Evolutionary conservation across 2,329 filamentous ascomycete genomes (phyloP).

Genomic region (Diaporthe helianthi): DNA sequence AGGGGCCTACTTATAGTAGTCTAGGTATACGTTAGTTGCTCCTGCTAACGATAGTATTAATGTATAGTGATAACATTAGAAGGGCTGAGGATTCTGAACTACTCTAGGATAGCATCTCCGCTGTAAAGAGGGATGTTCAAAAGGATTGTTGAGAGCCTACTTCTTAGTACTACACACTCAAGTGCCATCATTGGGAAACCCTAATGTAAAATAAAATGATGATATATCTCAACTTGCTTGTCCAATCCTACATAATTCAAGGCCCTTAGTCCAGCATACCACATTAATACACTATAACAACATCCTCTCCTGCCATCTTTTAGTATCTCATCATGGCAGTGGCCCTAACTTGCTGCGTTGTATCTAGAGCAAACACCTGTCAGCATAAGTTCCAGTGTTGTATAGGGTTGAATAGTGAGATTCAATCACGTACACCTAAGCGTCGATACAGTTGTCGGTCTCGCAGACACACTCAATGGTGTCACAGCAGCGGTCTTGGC

Average conservation of each 20-base stretch:
- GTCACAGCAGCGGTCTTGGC: constrained; percentile 13
- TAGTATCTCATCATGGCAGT: neutral
- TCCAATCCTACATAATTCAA: neutral
- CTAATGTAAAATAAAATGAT: no score
- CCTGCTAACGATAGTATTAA: no score
- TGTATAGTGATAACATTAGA: neutral
- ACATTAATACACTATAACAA: no score
- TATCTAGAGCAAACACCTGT: neutral
- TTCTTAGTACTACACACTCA: no score
- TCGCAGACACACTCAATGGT: constrained; percentile 6
- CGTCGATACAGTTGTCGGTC: neutral
- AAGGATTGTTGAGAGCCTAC: no score
- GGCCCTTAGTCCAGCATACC: neutral
- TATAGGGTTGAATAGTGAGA: neutral
- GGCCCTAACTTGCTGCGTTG: no score
- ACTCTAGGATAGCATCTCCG: no score
- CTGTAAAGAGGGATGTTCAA: no score
- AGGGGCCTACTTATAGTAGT: no score
- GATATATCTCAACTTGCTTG: neutral
- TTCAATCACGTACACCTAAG: neutral
- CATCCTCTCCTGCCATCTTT: neutral
- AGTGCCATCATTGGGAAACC: no score
- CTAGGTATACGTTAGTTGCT: no score
- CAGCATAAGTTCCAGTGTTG: neutral
- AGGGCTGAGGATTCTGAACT: no score